Evolutionary conservation across 2,329 filamentous ascomycete genomes (phyloP), one percentile per base, ranked within the genome.

Genomic region (Aspergillus pseudonomiae): DNA sequence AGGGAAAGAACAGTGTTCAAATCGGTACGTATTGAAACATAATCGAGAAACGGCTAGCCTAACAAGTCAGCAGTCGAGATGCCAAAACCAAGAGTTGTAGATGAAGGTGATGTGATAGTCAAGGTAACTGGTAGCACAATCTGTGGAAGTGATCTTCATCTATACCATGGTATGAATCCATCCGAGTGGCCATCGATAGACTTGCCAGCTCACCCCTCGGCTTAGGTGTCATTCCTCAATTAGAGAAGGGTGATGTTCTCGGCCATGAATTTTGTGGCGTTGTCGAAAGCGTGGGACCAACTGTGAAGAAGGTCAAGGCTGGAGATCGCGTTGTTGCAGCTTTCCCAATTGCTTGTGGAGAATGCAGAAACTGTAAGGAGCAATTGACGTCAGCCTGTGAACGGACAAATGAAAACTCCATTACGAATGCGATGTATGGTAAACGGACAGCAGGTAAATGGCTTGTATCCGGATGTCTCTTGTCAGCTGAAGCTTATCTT

Each of bases 361-460:
- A 76, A 43, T 96, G 93, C 80, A 89, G 87, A 77, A 94, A 89
- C 77, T 96, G 93, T 82, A 85, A 89, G 68, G 85, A 91, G 78
- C 92, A 93, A 76, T 83, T 92, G 1, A 91, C 89, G 0, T 93
- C 90, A 19, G 89, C 92, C 72, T 96, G 93, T 75, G 91, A 93
- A 72, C 87, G 83, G 77, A 96, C 92, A 0, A 95, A 93, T 76
- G 81, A 88, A 48, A 95, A 92, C 75, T 88, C 84, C 0, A 84
- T 88, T 52, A 85, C 86, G 67, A 89, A 91, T 68, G 87, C 85
- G 59, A 89, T 96, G 88, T 96, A 95, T 73, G 93, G 93, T 14
- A 88, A 88, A 2, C 84, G 88, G 57, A 94, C 92, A 4, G 85
- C 91, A 0, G 93, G 87, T 73, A 82, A 83, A 78, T 65, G 21